These are phyloP conservation scores for Podila clonocystis DNA, from an alignment of 192 early-diverging fungal species.

Conservation along the genomic window DNA sequence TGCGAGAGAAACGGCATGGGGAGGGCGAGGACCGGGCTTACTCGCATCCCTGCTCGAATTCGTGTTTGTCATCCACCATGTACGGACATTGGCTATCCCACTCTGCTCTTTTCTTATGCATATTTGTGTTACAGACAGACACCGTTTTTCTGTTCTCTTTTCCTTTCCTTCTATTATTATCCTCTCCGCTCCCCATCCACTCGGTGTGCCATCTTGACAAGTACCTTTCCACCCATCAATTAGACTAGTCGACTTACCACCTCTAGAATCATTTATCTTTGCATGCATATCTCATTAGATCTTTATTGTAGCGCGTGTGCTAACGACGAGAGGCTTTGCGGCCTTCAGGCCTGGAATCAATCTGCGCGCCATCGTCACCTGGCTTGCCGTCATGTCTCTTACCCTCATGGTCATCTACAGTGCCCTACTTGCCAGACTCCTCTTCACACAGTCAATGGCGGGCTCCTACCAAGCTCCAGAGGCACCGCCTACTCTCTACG, in stretches of 20 bases:
- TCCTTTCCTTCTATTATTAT: neutral
- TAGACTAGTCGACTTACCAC: neutral
- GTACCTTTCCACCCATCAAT: too few species aligned
- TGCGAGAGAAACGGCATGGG: too few species aligned
- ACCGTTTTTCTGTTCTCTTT: neutral
- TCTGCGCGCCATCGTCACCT: slow-evolving; percentile 38
- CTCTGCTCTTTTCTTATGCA: neutral
- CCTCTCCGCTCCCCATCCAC: neutral
- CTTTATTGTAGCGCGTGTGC: slow-evolving; percentile 38
- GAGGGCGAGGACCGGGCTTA: neutral
- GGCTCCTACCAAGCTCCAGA: slow-evolving; percentile 17
- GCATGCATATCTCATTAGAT: slow-evolving; percentile 5
- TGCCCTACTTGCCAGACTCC: slow-evolving; percentile 17
- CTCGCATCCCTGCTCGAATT: neutral
- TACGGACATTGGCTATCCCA: neutral
- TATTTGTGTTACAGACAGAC: neutral
- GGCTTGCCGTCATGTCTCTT: slow-evolving; percentile 31
- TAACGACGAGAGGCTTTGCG: slow-evolving; percentile 46
- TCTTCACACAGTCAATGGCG: slow-evolving; percentile 39
- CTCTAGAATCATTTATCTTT: neutral
- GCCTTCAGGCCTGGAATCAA: slow-evolving; percentile 46
- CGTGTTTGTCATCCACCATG: neutral
- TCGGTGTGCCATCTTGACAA: too few species aligned
- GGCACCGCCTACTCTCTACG: neutral
- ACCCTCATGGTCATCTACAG: slow-evolving; percentile 33